Conservation (phyloP, 345 rosid species). For the Geranium brycei region DNA sequence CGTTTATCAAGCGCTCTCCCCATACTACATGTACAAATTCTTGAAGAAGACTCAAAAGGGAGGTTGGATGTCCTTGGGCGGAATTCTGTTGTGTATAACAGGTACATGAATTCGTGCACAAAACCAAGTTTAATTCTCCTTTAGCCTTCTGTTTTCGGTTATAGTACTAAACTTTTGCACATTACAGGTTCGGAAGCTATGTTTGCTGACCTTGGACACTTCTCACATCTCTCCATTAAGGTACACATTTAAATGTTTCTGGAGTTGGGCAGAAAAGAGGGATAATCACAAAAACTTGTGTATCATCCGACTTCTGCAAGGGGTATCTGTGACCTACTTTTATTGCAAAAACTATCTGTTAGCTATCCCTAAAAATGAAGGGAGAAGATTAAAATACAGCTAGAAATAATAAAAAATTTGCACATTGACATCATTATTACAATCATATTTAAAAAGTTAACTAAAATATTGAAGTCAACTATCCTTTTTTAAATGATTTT, state of each 20-base stretch:
- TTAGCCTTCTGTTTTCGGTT: no score
- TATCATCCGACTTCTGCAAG: no score
- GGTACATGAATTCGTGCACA: conserved; percentile 24
- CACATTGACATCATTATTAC: no score
- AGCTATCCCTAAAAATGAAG: no score
- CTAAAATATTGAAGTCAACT: no score
- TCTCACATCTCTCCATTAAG: conserved; percentile 82
- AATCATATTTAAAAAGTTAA: no score
- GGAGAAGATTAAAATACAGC: no score
- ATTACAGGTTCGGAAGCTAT: conserved; percentile 88
- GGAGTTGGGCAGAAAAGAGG: background rate
- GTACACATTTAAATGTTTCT: conserved; percentile 17
- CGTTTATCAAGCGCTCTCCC: conserved; percentile 87
- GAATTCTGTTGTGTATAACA: conserved; percentile 85
- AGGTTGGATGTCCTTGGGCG: conserved; percentile 99
- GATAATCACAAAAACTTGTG: no score
- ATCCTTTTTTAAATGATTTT: no score
- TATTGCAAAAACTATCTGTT: no score
- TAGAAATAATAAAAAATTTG: no score
- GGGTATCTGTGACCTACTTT: no score
- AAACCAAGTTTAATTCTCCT: background rate
- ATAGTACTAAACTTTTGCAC: background rate
- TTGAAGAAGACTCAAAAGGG: conserved; percentile 69
- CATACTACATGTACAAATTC: conserved; percentile 81
- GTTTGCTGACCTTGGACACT: conserved; percentile 99